phyloP scores from a whole-genome alignment of 2,329 filamentous ascomycete genomes.

The Neonectria coccinea region DNA sequence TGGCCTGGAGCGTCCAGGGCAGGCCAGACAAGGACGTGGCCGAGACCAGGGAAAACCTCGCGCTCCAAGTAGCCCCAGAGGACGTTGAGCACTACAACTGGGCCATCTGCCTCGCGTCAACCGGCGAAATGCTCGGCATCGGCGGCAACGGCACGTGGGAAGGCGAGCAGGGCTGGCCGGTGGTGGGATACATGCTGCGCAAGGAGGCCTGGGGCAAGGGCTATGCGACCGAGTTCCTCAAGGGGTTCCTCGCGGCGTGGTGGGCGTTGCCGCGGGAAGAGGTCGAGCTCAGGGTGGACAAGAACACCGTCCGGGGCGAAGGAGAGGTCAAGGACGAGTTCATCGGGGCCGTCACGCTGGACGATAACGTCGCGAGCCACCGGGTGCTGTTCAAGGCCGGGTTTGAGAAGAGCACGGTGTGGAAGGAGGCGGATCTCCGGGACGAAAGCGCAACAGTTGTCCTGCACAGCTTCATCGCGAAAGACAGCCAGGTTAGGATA shows the following conservation, averaged over 20 bases:
- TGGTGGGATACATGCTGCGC: conserved; percentile 68
- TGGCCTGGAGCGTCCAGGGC: conserved; percentile 66
- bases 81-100: conserved; percentile 68
- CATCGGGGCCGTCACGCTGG: conserved; percentile 61
- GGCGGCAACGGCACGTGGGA: conserved; percentile 56
- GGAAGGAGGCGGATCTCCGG: conserved; percentile 46
- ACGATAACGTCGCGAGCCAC: conserved; percentile 64
- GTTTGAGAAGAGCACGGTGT: conserved; percentile 61
- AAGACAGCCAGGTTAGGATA: not conserved
- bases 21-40: conserved; percentile 57
- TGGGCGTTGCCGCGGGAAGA: conserved; percentile 61
- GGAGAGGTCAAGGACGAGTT: conserved; percentile 52
- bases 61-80: conserved; percentile 59
- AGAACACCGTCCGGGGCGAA: conserved; percentile 49
- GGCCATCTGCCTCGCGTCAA: conserved; percentile 60
- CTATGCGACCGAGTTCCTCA: conserved; percentile 67
- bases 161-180: conserved; percentile 64
- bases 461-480: conserved; percentile 44
- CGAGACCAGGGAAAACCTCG: conserved; percentile 57
- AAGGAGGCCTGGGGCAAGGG: conserved; percentile 67
- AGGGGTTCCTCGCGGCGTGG: conserved; percentile 60
- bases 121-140: conserved; percentile 64
- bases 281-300: conserved; percentile 58
- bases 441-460: conserved; percentile 31
- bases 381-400: conserved; percentile 68